Evolutionary conservation across 169 alveolate species (phyloP).

Genomic region (Eimeria necatrix): DNA sequence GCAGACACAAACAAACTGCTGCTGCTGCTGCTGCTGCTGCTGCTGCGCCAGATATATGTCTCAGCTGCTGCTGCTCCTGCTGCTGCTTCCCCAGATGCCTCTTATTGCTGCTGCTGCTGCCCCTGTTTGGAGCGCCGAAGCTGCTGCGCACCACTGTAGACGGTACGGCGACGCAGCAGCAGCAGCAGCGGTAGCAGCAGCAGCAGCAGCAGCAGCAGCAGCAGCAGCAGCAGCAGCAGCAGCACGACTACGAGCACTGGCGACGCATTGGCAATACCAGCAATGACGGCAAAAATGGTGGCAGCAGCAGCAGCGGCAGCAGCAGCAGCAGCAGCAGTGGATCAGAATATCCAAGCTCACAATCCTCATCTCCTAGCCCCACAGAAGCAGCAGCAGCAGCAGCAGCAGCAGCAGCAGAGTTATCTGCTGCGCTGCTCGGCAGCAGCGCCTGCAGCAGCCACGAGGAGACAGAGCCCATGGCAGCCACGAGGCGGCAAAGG

Average conservation of each 20-base stretch:
- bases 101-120: conserved; percentile 20
- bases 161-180: no score
- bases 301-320: neutral
- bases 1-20: neutral
- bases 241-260: no score
- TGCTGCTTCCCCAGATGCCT: neutral
- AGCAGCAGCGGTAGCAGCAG: no score
- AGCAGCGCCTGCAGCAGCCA: conserved; percentile 72
- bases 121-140: no score
- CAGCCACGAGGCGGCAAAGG: neutral
- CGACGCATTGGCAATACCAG: no score
- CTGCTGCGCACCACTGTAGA: neutral
- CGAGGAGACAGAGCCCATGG: conserved; percentile 16
- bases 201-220: no score
- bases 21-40: conserved; percentile 48
- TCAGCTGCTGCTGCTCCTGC: neutral
- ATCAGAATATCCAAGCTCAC: neutral
- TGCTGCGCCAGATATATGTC: neutral
- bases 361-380: neutral
- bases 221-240: no score
- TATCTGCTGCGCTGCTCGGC: conserved; percentile 12
- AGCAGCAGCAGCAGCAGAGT: conserved; percentile 55
- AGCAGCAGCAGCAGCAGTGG: neutral
- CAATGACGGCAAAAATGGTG: neutral
- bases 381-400: conserved; percentile 24